These are phyloP conservation scores for Betula pendula DNA, from an alignment of 306 rosid genomes.

Conservation along the genomic window DNA sequence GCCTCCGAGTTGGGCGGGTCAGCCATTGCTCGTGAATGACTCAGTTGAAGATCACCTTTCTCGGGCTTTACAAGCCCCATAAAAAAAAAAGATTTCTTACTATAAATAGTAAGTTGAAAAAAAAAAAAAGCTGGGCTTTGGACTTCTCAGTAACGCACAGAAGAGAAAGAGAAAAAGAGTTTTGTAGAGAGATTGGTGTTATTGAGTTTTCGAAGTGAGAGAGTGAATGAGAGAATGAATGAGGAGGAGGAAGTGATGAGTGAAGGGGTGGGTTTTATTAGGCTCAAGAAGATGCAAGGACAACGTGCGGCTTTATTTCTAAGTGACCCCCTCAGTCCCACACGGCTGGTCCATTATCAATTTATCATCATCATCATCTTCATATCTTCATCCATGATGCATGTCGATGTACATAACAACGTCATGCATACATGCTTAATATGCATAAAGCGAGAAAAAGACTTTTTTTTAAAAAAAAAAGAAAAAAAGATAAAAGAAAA, in stretches of 20 bases:
- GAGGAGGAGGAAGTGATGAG: not conserved
- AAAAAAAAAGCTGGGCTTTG: not conserved
- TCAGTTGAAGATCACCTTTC: not conserved
- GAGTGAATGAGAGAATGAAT: not conserved
- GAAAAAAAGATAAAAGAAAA: not conserved
- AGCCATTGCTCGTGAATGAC: constrained; percentile 36
- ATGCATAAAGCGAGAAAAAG: not conserved
- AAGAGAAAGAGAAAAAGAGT: not conserved
- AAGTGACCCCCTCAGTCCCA: constrained; percentile 46
- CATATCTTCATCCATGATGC: constrained; percentile 23
- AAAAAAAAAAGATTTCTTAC: not conserved
- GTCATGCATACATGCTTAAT: constrained; percentile 15
- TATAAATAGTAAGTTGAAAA: not conserved
- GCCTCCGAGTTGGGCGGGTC: constrained; percentile 42
- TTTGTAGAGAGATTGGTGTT: not conserved
- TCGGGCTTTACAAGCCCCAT: not conserved
- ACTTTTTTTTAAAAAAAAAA: too few species aligned
- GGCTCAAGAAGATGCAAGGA: constrained; percentile 11
- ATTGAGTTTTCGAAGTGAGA: not conserved
- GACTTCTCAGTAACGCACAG: not conserved
- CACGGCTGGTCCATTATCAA: constrained; percentile 38
- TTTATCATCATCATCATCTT: not conserved
- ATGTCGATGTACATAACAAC: too few species aligned
- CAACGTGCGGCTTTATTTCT: constrained; percentile 43
- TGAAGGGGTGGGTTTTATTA: constrained; percentile 30